These are phyloP conservation scores for Paraconiothyrium sp. DNA, from an alignment of 2,329 filamentous ascomycete genomes.

Conservation along the genomic window DNA sequence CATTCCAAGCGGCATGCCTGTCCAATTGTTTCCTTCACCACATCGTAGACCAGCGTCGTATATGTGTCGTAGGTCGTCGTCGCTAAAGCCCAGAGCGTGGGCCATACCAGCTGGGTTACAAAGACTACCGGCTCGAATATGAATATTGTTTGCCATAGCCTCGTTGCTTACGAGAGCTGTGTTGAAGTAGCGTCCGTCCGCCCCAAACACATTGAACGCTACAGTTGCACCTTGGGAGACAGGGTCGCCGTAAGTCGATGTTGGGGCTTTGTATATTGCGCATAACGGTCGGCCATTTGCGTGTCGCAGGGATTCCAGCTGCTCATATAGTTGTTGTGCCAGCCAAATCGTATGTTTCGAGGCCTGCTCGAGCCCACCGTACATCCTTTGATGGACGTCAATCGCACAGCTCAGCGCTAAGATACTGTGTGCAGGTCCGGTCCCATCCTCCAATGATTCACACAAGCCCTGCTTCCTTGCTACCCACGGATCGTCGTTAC, in stretches of 20 bases:
- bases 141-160: conserved; percentile 66
- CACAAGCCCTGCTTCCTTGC: conserved; percentile 64
- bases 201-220: conserved; percentile 68
- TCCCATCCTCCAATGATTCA: conserved; percentile 73
- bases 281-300: conserved; percentile 62
- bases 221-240: conserved; percentile 68
- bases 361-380: conserved; percentile 66
- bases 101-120: conserved; percentile 65
- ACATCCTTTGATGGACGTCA: conserved; percentile 64
- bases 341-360: conserved; percentile 67
- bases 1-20: conserved; percentile 66
- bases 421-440: conserved; percentile 71
- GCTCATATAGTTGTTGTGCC: conserved; percentile 59
- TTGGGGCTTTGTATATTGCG: conserved; percentile 64
- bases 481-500: conserved; percentile 63
- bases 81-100: conserved; percentile 59
- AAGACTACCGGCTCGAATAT: conserved; percentile 67
- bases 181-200: conserved; percentile 63
- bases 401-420: conserved; percentile 70
- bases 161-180: conserved; percentile 68
- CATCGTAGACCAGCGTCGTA: conserved; percentile 68
- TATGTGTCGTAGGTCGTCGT: conserved; percentile 64
- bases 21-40: conserved; percentile 62
- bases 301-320: conserved; percentile 61
- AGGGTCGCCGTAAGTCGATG: conserved; percentile 61